Conservation (phyloP, 768 basidiomycete genomes). For the Suillus cothurnatus region DNA sequence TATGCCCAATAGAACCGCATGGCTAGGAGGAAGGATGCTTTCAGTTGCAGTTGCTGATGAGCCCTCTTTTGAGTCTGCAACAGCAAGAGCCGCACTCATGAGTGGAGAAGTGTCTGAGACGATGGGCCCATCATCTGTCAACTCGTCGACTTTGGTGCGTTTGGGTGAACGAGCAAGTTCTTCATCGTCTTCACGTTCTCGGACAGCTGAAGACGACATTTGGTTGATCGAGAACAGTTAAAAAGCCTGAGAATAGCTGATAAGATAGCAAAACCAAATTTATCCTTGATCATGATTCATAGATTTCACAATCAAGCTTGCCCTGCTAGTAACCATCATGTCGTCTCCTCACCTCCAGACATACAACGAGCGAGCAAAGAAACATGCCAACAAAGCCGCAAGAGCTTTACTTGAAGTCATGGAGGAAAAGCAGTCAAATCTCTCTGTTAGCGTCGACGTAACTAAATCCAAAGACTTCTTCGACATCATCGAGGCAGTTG, state of each 20-base stretch:
- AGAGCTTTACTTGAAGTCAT: slow-evolving; percentile 78
- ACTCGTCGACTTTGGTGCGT: slow-evolving; percentile 36
- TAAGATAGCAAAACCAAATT: slow-evolving; percentile 10
- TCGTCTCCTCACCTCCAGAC: slow-evolving; percentile 47
- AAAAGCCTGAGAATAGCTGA: slow-evolving; percentile 11
- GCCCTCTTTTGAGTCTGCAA: slow-evolving; percentile 11
- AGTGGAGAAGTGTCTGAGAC: slow-evolving; percentile 16
- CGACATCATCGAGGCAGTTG: slow-evolving; percentile 84
- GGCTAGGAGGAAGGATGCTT: slow-evolving; percentile 71
- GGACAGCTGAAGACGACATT: slow-evolving; percentile 39
- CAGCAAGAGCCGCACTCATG: not conserved
- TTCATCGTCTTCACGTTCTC: slow-evolving; percentile 54
- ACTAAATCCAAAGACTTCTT: slow-evolving; percentile 78
- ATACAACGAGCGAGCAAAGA: slow-evolving; percentile 62
- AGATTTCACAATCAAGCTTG: not conserved
- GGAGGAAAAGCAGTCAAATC: slow-evolving; percentile 85
- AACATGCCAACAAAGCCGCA: slow-evolving; percentile 75
- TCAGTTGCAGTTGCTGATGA: slow-evolving; percentile 20
- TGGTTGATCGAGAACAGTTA: slow-evolving; percentile 6
- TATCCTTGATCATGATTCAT: not conserved
- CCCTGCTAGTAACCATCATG: slow-evolving; percentile 22
- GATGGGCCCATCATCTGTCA: slow-evolving; percentile 12
- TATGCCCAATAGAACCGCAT: slow-evolving; percentile 65
- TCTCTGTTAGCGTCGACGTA: slow-evolving; percentile 96
- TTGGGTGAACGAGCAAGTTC: slow-evolving; percentile 41